Evolutionary conservation across 1,284 basidiomycete genomes (phyloP).

Genomic region (Leccinum pachyderme): DNA sequence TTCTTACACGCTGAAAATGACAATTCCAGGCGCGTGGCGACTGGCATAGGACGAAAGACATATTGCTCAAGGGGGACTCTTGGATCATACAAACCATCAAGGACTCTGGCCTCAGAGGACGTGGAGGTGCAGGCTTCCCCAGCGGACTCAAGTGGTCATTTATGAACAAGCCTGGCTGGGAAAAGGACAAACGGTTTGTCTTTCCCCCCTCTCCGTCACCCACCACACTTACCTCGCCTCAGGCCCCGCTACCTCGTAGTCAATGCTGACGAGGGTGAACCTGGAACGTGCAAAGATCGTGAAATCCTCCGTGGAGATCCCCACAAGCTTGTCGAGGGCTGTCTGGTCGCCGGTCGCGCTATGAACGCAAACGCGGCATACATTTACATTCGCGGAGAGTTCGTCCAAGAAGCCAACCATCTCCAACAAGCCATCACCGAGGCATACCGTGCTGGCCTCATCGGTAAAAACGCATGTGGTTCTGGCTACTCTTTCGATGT

Average conservation of each 20-base stretch:
- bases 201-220: not conserved
- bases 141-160: conserved; percentile 98
- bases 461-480: conserved; percentile 92
- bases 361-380: conserved; percentile 99
- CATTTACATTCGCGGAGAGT: conserved; percentile 99
- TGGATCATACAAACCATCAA: conserved; percentile 98
- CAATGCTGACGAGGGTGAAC: conserved; percentile 98
- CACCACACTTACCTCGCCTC: conserved; percentile 2
- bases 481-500: conserved; percentile 95
- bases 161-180: conserved; percentile 99
- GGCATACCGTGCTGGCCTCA: conserved; percentile 88
- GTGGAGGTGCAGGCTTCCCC: conserved; percentile 97
- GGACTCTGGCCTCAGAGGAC: conserved; percentile 92
- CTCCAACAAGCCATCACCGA: conserved; percentile 94
- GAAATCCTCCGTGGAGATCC: conserved; percentile 98
- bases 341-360: conserved; percentile 93
- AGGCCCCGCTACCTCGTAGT: conserved; percentile 96
- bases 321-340: conserved; percentile 97
- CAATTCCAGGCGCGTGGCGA: conserved; percentile 80
- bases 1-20: not conserved
- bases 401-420: conserved; percentile 92
- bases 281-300: conserved; percentile 98
- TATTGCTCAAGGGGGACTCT: conserved; percentile 91
- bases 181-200: conserved; percentile 83
- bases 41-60: conserved; percentile 98